Conservation (phyloP, 2,329 filamentous ascomycete genomes). For the Ceratocystis papillata region DNA sequence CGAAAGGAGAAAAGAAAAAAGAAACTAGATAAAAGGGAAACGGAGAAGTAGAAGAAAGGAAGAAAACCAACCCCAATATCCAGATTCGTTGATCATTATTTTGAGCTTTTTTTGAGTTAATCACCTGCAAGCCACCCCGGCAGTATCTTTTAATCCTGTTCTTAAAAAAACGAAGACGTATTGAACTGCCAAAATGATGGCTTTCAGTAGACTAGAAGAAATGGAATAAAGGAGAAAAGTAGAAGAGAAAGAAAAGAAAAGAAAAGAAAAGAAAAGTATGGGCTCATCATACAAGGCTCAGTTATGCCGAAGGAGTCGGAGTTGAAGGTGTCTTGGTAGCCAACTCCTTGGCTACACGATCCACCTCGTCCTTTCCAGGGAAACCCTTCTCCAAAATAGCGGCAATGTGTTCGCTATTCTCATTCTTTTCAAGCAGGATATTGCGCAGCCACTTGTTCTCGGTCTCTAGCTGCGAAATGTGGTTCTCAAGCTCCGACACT, state of each 20-base stretch:
- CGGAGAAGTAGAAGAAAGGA: background rate
- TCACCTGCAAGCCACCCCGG: background rate
- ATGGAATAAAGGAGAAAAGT: background rate
- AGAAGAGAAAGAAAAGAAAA: background rate
- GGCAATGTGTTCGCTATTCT: constrained; percentile 44
- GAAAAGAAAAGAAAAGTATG: background rate
- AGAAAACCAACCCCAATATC: constrained; percentile 1
- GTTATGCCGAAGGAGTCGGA: background rate
- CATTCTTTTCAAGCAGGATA: constrained; percentile 71
- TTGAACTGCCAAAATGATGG: background rate
- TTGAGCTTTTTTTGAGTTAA: constrained; percentile 1
- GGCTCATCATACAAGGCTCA: background rate
- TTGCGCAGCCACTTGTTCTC: constrained; percentile 77
- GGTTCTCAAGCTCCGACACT: constrained; percentile 59
- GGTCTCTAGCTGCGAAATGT: constrained; percentile 66
- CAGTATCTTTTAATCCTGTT: constrained; percentile 1
- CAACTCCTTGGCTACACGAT: constrained; percentile 14
- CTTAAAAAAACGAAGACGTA: constrained; percentile 9
- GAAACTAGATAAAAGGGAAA: constrained; percentile 5
- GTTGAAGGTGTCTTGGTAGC: background rate
- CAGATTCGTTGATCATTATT: background rate
- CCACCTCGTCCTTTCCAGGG: constrained; percentile 27
- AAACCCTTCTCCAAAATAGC: constrained; percentile 42
- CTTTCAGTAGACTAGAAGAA: background rate
- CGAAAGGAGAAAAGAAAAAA: constrained; percentile 6